A percentile compares a stretch with the other conserved stretches of the same genome.
These are phyloP conservation scores for Penicillium sp. DNA, from an alignment of 2,329 filamentous ascomycete species.

Conservation along the genomic window DNA sequence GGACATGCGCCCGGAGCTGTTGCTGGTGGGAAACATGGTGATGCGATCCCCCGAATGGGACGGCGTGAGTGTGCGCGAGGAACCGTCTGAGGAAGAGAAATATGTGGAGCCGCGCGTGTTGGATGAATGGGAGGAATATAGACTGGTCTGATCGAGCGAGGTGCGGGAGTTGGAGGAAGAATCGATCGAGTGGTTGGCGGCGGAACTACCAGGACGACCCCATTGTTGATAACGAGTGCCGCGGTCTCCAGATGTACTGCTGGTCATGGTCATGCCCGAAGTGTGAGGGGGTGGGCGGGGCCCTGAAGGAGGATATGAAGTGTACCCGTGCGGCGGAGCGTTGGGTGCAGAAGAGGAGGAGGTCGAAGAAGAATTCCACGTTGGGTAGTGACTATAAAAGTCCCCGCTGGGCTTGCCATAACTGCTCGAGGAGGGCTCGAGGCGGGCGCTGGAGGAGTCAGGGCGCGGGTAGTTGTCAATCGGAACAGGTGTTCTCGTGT, in stretches of 20 bases:
- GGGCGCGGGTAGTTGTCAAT: constrained; percentile 66
- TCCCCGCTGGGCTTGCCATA: constrained; percentile 71
- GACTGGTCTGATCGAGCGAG: constrained; percentile 60
- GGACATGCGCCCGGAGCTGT: constrained; percentile 25
- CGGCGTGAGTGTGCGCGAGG: constrained; percentile 39
- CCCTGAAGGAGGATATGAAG: constrained; percentile 54
- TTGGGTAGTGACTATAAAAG: constrained; percentile 77
- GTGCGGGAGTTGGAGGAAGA: constrained; percentile 50
- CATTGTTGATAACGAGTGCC: constrained; percentile 73
- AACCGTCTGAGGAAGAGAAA: constrained; percentile 53
- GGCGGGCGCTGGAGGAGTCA: constrained; percentile 55
- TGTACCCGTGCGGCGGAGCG: constrained; percentile 41
- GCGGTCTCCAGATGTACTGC: constrained; percentile 63
- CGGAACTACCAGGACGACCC: constrained; percentile 56
- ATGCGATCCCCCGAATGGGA: constrained; percentile 34
- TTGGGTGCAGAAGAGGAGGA: constrained; percentile 34
- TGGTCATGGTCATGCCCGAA: constrained; percentile 58
- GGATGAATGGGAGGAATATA: constrained; percentile 57
- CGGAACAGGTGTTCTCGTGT: constrained; percentile 63
- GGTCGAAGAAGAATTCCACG: constrained; percentile 57
- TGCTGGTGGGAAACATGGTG: constrained; percentile 18
- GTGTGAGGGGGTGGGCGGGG: constrained; percentile 55
- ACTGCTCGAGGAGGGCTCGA: constrained; percentile 75
- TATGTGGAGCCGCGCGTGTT: constrained; percentile 52
- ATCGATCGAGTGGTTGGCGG: constrained; percentile 49